Evolutionary conservation across 2,329 filamentous ascomycete genomes (phyloP).

Genomic region (Chaetomium olivaceum): DNA sequence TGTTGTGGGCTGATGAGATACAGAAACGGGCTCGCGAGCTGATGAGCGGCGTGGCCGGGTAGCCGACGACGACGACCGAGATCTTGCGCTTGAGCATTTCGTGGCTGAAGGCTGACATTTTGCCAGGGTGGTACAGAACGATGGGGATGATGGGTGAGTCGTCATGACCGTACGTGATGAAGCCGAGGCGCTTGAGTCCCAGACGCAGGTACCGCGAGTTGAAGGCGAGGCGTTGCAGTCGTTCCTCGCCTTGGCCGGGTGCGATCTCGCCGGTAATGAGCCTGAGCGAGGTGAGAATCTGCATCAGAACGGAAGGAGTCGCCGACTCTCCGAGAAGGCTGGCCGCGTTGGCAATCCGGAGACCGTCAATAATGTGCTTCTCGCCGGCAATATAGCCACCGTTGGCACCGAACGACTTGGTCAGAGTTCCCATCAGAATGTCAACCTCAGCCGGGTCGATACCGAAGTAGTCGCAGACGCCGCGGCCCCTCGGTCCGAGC

Average conservation of each 20-base stretch:
- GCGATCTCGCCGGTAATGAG: constrained; percentile 86
- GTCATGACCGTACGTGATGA: constrained; percentile 96
- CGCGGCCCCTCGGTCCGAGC: constrained; percentile 81
- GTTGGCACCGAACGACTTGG: constrained; percentile 97
- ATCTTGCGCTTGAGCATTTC: constrained; percentile 99
- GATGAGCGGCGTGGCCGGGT: constrained; percentile 93
- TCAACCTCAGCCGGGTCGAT: constrained; percentile 86
- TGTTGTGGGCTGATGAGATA: constrained; percentile 93
- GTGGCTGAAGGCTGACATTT: constrained; percentile 97
- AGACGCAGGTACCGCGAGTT: constrained; percentile 98
- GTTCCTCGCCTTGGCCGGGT: constrained; percentile 92
- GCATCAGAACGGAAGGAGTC: constrained; percentile 81
- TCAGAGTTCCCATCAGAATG: constrained; percentile 96
- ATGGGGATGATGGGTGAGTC: constrained; percentile 96
- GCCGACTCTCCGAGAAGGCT: constrained; percentile 87
- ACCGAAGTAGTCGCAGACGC: constrained; percentile 96
- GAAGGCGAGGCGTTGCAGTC: constrained; percentile 92
- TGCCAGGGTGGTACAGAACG: constrained; percentile 95
- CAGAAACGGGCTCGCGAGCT: constrained; percentile 95
- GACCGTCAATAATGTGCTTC: constrained; percentile 88
- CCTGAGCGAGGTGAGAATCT: constrained; percentile 82
- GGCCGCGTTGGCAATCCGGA: constrained; percentile 81
- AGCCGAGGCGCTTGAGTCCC: constrained; percentile 92
- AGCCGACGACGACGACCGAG: constrained; percentile 94
- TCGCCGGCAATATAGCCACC: constrained; percentile 92